Conservation (phyloP, 1,284 basidiomycete species). For the Veloporphyrellus conicus region DNA sequence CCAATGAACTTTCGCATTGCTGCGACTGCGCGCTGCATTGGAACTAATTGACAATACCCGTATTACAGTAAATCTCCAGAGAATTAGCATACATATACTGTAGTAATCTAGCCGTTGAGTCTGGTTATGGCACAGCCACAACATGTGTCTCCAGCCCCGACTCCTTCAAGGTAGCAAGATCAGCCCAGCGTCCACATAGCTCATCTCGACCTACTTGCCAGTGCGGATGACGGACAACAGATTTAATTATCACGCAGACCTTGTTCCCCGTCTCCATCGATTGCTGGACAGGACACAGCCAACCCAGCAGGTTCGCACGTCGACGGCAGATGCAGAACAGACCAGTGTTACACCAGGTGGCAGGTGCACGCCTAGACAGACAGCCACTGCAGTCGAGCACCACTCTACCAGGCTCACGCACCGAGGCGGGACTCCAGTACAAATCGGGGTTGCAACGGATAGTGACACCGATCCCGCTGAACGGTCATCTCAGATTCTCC, state of each 20-base stretch:
- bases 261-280: slow-evolving; percentile 17
- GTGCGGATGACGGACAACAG: slow-evolving; percentile 10
- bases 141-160: slow-evolving; percentile 2
- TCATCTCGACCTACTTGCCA: background rate
- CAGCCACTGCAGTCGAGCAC: slow-evolving; percentile 33
- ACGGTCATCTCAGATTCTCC: slow-evolving; percentile 10
- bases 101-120: too few relatives aligned
- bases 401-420: slow-evolving; percentile 34
- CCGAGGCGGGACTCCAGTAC: slow-evolving; percentile 10
- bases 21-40: slow-evolving; percentile 50
- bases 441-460: slow-evolving; percentile 7
- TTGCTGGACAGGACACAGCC: slow-evolving; percentile 20
- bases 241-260: background rate
- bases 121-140: slow-evolving; percentile 21
- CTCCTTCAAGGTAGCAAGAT: background rate
- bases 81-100: background rate
- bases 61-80: background rate
- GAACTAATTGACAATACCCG: slow-evolving; percentile 17
- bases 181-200: background rate
- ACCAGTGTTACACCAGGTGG: background rate
- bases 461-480: slow-evolving; percentile 10
- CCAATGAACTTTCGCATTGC: slow-evolving; percentile 52
- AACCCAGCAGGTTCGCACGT: slow-evolving; percentile 14
- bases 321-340: slow-evolving; percentile 5
- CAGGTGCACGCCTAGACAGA: slow-evolving; percentile 32